Evolutionary conservation across 2,329 filamentous ascomycete species (phyloP), one percentile per base, ranked within the genome.

Genomic region (Aspergillus tubingensis): DNA sequence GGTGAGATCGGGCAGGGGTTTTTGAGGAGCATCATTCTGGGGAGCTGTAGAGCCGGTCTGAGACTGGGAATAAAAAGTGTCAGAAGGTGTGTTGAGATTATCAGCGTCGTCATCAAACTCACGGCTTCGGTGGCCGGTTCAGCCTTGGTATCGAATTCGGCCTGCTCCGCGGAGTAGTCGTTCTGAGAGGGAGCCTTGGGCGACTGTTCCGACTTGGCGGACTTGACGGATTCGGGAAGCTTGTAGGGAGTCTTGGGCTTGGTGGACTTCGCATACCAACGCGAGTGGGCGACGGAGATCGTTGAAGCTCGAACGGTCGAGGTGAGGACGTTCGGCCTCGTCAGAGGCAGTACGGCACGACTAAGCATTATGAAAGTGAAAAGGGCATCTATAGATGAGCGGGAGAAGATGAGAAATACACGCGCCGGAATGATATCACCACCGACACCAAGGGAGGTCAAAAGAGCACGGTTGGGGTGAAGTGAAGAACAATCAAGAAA

Each of bases 1-100:
- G n/a, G 92, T 95, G 48, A 98, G 83, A 74, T 98, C 93, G 56
- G 94, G 94, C 11, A 97, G 85, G 56, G 91, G 88, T 70, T 88
- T 84, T 55, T 85, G 82, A 23, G 86, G 81, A 27, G 65, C 62
- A 44, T 71, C 63, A 48, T 70, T 62, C 39, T 65, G 62, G 47
- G 64, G 65, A 27, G 56, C 69, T 62, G 67, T 78, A 70, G 62
- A 79, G 72, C 73, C 71, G 27, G 74, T 65, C 67, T 76, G 71
- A 38, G 74, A 69, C 68, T 81, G 74, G 17, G 30, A 48, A 27
- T 32, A 27, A 57, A 27, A 25, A 64, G 59, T 36, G 32, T 66
- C 48, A 68, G 54, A 57, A 48, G 32, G 25, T 25, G 58, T 21
- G 13, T 51, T 25, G 8, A 43, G 7, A 8, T 25, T 8, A 48